These are phyloP conservation scores for Calamus simplicifolius DNA, from an alignment of 176 grass and related monocot genomes.

Conservation along the genomic window DNA sequence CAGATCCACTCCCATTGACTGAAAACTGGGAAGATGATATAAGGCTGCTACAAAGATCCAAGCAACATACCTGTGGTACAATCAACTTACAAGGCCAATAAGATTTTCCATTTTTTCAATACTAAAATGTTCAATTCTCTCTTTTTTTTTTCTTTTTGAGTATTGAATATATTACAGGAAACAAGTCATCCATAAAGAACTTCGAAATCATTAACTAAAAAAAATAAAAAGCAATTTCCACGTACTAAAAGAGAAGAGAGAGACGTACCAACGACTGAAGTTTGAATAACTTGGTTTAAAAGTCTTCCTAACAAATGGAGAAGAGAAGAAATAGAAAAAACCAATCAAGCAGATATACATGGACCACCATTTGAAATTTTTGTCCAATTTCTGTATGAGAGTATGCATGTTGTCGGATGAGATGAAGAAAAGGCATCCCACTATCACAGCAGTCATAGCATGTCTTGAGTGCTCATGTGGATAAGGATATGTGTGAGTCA, in stretches of 20 bases:
- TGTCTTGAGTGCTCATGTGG: constrained; percentile 87
- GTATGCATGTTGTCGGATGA: constrained; percentile 87
- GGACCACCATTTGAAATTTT: constrained; percentile 98
- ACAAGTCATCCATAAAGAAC: background rate
- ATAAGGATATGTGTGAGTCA: constrained; percentile 74
- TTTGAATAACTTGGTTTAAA: constrained; percentile 96
- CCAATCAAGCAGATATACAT: constrained; percentile 97
- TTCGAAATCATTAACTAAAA: background rate
- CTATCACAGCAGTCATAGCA: constrained; percentile 72
- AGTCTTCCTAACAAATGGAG: constrained; percentile 92
- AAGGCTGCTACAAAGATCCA: constrained; percentile 98
- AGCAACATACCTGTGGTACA: constrained; percentile 72
- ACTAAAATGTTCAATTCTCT: too few species aligned
- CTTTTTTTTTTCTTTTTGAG: too few species aligned
- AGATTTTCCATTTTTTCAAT: too few species aligned
- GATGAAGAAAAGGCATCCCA: constrained; percentile 82
- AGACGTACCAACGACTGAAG: constrained; percentile 84
- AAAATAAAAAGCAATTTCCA: background rate
- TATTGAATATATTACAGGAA: too few species aligned
- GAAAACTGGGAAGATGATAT: constrained; percentile 99
- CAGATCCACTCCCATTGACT: constrained; percentile 96
- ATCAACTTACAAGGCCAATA: constrained; percentile 9
- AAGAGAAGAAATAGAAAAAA: constrained; percentile 99
- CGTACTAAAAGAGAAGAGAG: background rate
- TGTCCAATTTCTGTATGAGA: constrained; percentile 89